A percentile compares a stretch with the other conserved stretches of the same genome.
These are phyloP conservation scores for Zizania palustris DNA, from an alignment of 202 grass and related monocot genomes.

Conservation along the genomic window DNA sequence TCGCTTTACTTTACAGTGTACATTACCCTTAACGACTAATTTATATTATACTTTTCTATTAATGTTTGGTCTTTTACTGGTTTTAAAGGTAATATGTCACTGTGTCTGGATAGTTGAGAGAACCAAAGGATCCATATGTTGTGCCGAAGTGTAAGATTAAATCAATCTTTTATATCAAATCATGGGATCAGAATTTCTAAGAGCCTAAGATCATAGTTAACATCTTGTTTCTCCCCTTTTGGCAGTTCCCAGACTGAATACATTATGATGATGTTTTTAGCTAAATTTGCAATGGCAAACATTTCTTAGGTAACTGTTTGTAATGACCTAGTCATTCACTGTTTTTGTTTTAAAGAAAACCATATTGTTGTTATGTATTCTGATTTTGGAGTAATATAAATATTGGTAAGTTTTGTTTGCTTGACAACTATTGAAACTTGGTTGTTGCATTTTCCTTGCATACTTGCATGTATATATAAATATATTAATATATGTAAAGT, in stretches of 20 bases:
- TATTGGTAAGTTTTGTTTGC: constrained; percentile 1
- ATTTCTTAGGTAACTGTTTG: constrained; percentile 19
- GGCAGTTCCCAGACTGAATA: neutral
- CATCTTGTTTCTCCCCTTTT: constrained; percentile 9
- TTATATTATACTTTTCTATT: constrained; percentile 21
- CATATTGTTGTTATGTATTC: neutral
- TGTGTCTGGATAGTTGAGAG: constrained; percentile 26
- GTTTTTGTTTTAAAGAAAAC: constrained; percentile 23
- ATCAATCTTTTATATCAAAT: constrained; percentile 24
- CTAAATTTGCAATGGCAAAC: neutral
- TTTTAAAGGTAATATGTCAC: constrained; percentile 15
- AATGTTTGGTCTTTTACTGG: constrained; percentile 28
- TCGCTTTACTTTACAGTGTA: constrained; percentile 1
- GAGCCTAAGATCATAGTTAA: constrained; percentile 1
- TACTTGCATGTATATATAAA: neutral
- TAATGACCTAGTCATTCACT: neutral
- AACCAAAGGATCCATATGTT: constrained; percentile 23
- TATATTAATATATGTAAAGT: neutral
- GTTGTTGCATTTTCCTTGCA: neutral
- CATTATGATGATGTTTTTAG: neutral
- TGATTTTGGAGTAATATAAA: constrained; percentile 15
- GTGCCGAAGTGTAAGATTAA: constrained; percentile 6
- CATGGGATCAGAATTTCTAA: neutral
- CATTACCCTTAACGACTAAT: constrained; percentile 8
- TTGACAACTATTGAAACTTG: neutral